phyloP scores from a whole-genome alignment of 225 moss, liverwort and hornwort species.

The Sphagnum contortum region DNA sequence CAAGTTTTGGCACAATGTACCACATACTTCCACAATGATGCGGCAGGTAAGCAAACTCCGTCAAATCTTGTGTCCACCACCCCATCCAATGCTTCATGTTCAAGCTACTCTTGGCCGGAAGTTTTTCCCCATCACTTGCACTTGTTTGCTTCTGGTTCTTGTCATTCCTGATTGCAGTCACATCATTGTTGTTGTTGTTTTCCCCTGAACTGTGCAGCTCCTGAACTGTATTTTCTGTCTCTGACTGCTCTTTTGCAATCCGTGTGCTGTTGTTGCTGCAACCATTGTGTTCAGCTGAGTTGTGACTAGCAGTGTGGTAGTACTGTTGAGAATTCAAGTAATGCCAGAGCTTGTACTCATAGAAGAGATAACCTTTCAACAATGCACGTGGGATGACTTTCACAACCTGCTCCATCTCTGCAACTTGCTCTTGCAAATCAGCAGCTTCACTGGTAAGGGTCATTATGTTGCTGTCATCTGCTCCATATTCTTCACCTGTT shows the following conservation, averaged over 20 bases:
- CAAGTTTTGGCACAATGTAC: conserved; percentile 39
- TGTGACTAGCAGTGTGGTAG: too few relatives aligned
- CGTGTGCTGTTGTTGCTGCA: too few relatives aligned
- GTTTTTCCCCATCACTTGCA: too few relatives aligned
- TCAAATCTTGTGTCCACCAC: conserved; percentile 34
- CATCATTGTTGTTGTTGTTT: too few relatives aligned
- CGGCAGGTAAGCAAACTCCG: conserved; percentile 22
- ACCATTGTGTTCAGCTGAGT: too few relatives aligned
- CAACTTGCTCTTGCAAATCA: background rate
- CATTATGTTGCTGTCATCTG: background rate
- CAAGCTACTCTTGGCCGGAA: conserved; percentile 9
- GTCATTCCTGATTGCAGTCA: too few relatives aligned
- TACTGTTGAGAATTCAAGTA: conserved; percentile 10
- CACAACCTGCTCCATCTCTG: conserved; percentile 6
- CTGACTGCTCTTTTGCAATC: too few relatives aligned
- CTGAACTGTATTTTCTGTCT: too few relatives aligned
- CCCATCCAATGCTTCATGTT: conserved; percentile 27
- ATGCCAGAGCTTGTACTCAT: conserved; percentile 36
- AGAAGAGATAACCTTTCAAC: conserved; percentile 37
- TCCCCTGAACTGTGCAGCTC: too few relatives aligned
- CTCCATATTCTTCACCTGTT: background rate
- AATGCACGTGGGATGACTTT: conserved; percentile 23
- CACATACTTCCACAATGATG: conserved; percentile 18
- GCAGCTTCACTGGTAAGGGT: too few relatives aligned
- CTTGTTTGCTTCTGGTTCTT: too few relatives aligned